Evolutionary conservation across 306 rosid species (phyloP).

Genomic region (Cucumis melo): DNA sequence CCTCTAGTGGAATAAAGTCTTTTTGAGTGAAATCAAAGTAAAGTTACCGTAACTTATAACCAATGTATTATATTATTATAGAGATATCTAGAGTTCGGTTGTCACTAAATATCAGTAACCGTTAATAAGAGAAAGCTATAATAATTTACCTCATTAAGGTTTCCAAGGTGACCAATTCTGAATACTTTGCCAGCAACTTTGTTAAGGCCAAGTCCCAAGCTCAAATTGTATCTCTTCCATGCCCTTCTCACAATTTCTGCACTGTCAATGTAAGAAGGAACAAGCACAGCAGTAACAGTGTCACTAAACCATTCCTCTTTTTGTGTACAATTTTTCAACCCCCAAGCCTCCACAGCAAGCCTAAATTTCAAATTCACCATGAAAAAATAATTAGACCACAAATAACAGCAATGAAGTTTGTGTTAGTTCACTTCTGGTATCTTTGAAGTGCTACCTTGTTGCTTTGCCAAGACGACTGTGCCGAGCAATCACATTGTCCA

Average conservation of each 20-base stretch:
- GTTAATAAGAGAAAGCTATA: neutral
- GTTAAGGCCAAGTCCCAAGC: constrained; percentile 95
- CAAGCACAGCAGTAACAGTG: constrained; percentile 84
- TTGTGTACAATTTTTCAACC: constrained; percentile 95
- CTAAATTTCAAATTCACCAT: constrained; percentile 14
- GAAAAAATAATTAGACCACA: neutral
- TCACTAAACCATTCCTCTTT: constrained; percentile 89
- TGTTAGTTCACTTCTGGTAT: neutral
- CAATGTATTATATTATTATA: no score
- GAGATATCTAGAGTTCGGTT: no score
- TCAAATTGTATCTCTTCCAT: constrained; percentile 88
- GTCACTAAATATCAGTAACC: no score
- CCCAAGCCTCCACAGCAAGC: constrained; percentile 99
- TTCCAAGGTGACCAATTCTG: constrained; percentile 96
- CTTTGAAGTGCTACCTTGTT: constrained; percentile 41
- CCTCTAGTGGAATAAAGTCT: no score
- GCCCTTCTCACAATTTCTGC: constrained; percentile 73
- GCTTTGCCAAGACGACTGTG: constrained; percentile 81
- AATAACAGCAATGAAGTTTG: neutral
- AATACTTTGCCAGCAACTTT: constrained; percentile 93
- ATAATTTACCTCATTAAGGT: constrained; percentile 74
- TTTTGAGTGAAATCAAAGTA: no score
- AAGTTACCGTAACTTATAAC: no score
- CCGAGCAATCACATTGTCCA: constrained; percentile 74
- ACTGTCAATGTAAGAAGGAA: constrained; percentile 85